These are phyloP conservation scores for Colletotrichum sansevieriae DNA, from an alignment of 2,329 filamentous ascomycete genomes.

Conservation along the genomic window DNA sequence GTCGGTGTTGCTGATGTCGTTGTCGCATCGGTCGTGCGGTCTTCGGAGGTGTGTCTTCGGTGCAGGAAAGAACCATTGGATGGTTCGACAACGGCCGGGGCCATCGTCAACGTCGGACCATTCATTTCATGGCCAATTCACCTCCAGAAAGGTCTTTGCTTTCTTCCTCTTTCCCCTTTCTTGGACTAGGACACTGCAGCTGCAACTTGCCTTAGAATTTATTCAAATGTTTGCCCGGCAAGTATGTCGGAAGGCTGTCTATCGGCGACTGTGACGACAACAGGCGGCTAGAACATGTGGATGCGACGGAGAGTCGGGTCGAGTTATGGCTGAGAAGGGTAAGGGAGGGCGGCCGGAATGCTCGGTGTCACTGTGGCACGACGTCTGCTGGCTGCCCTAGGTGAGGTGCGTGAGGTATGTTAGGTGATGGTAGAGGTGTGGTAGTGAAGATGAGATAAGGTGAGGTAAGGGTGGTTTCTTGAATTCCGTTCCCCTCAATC, in stretches of 20 bases:
- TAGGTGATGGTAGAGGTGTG: constrained; percentile 12
- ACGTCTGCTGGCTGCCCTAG: constrained; percentile 21
- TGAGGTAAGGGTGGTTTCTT: constrained; percentile 27
- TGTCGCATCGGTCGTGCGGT: constrained; percentile 43
- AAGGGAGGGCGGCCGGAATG: constrained; percentile 39
- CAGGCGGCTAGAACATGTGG: constrained; percentile 26
- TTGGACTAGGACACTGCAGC: constrained; percentile 21
- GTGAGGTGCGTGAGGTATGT: constrained; percentile 14
- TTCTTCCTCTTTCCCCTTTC: not conserved
- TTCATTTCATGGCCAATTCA: constrained; percentile 52
- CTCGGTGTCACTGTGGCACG: constrained; percentile 40
- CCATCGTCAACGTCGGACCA: constrained; percentile 54
- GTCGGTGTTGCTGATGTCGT: constrained; percentile 18
- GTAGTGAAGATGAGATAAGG: constrained; percentile 17
- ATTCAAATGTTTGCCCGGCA: not conserved
- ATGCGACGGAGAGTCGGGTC: constrained; percentile 13
- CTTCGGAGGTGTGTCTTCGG: constrained; percentile 52
- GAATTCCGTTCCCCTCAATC: constrained; percentile 16
- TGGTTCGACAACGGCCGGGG: constrained; percentile 51
- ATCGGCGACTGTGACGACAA: constrained; percentile 26
- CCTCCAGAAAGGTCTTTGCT: constrained; percentile 1
- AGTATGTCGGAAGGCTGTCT: constrained; percentile 11
- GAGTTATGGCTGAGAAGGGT: constrained; percentile 16
- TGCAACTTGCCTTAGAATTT: constrained; percentile 17
- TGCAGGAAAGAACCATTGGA: constrained; percentile 46